Conservation (phyloP, 352 stramenopile species). For the Pythium apleroticum region DNA sequence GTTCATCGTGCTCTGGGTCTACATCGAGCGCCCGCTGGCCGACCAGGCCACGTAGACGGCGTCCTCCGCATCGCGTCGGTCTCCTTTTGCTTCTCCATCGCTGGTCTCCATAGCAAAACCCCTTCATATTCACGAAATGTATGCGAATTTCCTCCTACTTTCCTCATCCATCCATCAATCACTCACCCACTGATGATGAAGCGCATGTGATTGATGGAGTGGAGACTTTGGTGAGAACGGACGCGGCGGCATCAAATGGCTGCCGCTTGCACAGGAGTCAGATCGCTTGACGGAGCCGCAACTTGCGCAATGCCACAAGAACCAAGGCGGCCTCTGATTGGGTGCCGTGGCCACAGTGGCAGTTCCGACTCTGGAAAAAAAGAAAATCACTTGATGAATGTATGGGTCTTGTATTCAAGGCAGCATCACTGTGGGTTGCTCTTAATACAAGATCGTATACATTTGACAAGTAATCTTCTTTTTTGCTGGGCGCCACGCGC, state of each 20-base stretch:
- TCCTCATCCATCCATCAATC: neutral
- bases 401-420: too few relatives aligned
- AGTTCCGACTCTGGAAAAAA: too few relatives aligned
- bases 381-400: too few relatives aligned
- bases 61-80: neutral
- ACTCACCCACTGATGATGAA: neutral
- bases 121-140: conserved; percentile 25
- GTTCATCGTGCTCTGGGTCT: conserved; percentile 85
- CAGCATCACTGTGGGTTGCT: neutral
- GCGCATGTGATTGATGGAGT: neutral
- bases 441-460: neutral
- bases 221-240: neutral
- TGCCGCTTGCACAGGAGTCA: neutral
- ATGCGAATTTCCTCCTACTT: conserved; percentile 1
- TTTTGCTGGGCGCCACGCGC: neutral
- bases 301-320: neutral
- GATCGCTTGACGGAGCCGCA: neutral
- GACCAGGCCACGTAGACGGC: conserved; percentile 3
- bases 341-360: neutral
- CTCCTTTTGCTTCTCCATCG: conserved; percentile 2
- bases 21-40: conserved; percentile 63
- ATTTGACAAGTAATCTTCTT: neutral
- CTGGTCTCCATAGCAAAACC: neutral
- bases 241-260: neutral
- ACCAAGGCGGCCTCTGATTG: neutral